A percentile compares a stretch with the other conserved stretches of the same genome.
phyloP scores from a whole-genome alignment of 1,284 basidiomycete genomes.

The Leccinum pseudoinsigne region DNA sequence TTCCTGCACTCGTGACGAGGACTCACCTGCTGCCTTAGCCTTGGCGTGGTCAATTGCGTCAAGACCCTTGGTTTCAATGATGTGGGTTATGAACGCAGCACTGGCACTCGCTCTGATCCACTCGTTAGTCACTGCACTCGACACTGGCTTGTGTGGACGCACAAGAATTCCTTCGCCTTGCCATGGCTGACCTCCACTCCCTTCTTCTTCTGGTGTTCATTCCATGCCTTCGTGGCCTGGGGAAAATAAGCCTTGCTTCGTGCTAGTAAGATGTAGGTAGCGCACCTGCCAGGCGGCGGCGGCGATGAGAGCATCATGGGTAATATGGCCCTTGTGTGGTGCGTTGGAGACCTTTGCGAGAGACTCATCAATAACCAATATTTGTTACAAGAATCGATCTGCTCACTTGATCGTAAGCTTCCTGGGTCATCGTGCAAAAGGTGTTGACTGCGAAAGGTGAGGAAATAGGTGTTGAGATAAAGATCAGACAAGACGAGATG shows the following conservation, averaged over 20 bases:
- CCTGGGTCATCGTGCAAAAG: not conserved
- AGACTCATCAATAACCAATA: not conserved
- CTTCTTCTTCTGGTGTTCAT: slow-evolving; percentile 21
- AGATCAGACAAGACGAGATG: not conserved
- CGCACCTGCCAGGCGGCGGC: slow-evolving; percentile 31
- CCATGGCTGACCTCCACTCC: slow-evolving; percentile 17
- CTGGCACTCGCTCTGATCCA: slow-evolving; percentile 30
- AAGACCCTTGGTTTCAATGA: slow-evolving; percentile 54
- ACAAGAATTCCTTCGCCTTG: slow-evolving; percentile 27
- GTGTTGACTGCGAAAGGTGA: not conserved
- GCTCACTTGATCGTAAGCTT: not conserved
- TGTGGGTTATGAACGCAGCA: slow-evolving; percentile 46
- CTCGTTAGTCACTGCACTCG: not conserved
- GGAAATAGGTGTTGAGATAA: not conserved
- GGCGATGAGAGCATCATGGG: slow-evolving; percentile 29
- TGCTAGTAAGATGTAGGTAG: not conserved
- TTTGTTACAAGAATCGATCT: not conserved
- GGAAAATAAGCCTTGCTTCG: slow-evolving; percentile 4
- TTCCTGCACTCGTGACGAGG: not conserved
- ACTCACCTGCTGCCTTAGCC: slow-evolving; percentile 37
- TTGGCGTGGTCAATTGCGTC: slow-evolving; percentile 37
- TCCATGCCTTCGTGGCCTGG: slow-evolving; percentile 30
- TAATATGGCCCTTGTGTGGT: slow-evolving; percentile 24
- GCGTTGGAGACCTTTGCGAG: not conserved
- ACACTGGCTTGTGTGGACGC: slow-evolving; percentile 3